Evolutionary conservation across 257 asterid species (phyloP), one percentile per base, ranked within the genome.

Genomic region (Solanum piurae): DNA sequence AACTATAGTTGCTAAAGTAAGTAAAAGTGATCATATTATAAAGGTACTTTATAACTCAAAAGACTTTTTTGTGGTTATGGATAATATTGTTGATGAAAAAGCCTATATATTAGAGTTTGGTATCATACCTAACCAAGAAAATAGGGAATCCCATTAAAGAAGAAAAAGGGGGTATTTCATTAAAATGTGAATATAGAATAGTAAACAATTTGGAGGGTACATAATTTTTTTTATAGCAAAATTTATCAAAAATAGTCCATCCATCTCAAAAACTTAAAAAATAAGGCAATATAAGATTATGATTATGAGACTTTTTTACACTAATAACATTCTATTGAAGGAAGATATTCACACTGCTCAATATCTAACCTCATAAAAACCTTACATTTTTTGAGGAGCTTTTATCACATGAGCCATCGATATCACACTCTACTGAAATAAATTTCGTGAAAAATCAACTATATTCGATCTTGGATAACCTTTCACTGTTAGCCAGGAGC

Each of bases 61-160:
- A 27, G 66, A 14, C 66, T 79, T 44, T 40, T 8, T 3, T 44
- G 40, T 44, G 34, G 10, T 29, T 14, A 12, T 79, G 64, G 85
- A 49, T 82, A 82, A 29, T 12, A 49, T 82, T 49, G 27, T 29
- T 29, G n/a, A 29, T 82, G 42, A 46, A 29, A 33, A 46, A 18
- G 11, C 27, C 68, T 29, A 82, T 29, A 1, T 20, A 49, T 25
- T 29, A 31, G 69, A 29, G 69, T 49, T 82, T 31, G 85, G 44
- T 11, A 31, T 82, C 42, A 31, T 82, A 82, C 86, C 86, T 49
- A 82, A 49, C 69, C 69, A 49, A 5, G 44, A 49, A 80, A 49
- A 49, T 82, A 27, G 16, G 27, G 85, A 46, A 82, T 82, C 85
- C 69, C 31, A 82, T 18, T 82, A 29, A 82, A 82, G 21, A 82